Percentiles rank a stretch among this genome's conserved stretches.
Evolutionary conservation across 371 early-diverging fungal species (phyloP).

Genomic region (Lichtheimia hyalospora): DNA sequence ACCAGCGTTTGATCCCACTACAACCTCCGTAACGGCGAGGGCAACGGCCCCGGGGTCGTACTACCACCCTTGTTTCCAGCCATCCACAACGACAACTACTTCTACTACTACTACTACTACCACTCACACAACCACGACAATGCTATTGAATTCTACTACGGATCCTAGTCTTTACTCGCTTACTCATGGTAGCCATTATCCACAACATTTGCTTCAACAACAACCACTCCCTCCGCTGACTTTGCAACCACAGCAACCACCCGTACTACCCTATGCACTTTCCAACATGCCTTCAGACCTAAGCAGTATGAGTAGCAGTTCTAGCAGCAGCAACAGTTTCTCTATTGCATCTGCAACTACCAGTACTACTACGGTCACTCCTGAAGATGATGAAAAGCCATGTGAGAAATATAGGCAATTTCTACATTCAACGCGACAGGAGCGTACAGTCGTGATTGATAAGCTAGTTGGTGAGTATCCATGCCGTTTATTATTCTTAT

Average conservation of each 20-base stretch:
- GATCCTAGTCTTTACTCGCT: constrained; percentile 15
- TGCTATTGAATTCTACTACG: not conserved
- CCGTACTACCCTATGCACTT: not conserved
- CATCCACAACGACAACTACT: not conserved
- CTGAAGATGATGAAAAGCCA: constrained; percentile 14
- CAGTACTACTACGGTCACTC: not conserved
- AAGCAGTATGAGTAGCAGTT: not conserved
- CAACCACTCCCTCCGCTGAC: not conserved
- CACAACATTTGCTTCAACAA: constrained; percentile 8
- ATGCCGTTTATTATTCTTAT: too few species aligned
- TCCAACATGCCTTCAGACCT: not conserved
- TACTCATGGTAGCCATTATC: constrained; percentile 2
- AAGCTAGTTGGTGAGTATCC: constrained; percentile 26
- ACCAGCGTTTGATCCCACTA: constrained; percentile 14
- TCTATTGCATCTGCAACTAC: not conserved
- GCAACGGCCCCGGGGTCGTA: constrained; percentile 4
- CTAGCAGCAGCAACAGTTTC: not conserved
- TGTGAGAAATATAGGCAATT: constrained; percentile 22
- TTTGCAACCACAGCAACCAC: not conserved
- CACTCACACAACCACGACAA: not conserved
- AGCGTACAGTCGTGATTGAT: constrained; percentile 28
- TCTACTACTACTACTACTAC: constrained; percentile 1
- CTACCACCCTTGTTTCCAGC: constrained; percentile 8
- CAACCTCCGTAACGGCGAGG: constrained; percentile 6
- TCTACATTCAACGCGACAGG: constrained; percentile 21